Percentiles rank a stretch among this genome's conserved stretches.
Conservation (phyloP, 2,329 filamentous ascomycete genomes). For the Calonectria henricotiae region DNA sequence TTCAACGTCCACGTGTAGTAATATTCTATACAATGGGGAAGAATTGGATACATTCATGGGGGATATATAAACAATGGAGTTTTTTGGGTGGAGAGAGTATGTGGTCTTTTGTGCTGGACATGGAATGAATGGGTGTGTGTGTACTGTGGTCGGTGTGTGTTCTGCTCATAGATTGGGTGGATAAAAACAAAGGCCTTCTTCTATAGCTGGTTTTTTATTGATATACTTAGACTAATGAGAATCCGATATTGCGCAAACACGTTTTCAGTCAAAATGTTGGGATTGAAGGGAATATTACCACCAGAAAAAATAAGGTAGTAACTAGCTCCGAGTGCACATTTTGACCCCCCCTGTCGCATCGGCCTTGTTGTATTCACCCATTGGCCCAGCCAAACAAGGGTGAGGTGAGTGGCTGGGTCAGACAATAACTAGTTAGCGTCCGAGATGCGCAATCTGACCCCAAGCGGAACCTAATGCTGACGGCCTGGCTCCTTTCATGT, state of each 20-base stretch:
- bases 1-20: background rate
- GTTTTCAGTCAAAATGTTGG: background rate
- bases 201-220: background rate
- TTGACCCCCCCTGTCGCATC: background rate
- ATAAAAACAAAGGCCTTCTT: constrained; percentile 23
- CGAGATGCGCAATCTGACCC: background rate
- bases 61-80: constrained; percentile 16
- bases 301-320: no score
- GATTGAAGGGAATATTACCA: no score
- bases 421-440: background rate
- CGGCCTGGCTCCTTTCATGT: background rate
- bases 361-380: no score
- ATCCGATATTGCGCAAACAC: constrained; percentile 25
- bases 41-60: background rate
- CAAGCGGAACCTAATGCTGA: constrained; percentile 14
- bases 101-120: background rate
- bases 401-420: background rate
- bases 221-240: constrained; percentile 30
- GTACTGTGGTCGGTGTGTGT: background rate
- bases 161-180: constrained; percentile 20
- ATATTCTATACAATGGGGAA: constrained; percentile 4
- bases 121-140: background rate
- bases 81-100: background rate
- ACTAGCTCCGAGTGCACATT: background rate
- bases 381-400: no score